A percentile compares a stretch with the other conserved stretches of the same genome.
These are phyloP conservation scores for Tolypocladium amazonense DNA, from an alignment of 2,329 filamentous ascomycete species.

Conservation along the genomic window DNA sequence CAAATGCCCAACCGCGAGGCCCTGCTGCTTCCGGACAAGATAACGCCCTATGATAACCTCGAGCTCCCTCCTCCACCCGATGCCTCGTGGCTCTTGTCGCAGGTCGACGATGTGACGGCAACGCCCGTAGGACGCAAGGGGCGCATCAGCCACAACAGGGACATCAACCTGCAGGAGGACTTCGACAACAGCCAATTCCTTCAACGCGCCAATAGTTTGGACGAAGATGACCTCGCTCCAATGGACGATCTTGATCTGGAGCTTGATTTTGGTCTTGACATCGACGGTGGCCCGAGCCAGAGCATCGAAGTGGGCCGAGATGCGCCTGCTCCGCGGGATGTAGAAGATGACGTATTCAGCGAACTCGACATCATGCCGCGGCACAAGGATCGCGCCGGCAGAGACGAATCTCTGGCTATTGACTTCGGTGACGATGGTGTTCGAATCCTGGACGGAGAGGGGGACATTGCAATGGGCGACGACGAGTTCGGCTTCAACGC, in stretches of 20 bases:
- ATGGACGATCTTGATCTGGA: conserved; percentile 61
- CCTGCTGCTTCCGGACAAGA: conserved; percentile 79
- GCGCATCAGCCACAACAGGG: conserved; percentile 47
- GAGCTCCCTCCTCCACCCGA: conserved; percentile 76
- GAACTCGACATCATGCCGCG: conserved; percentile 49
- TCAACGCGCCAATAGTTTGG: conserved; percentile 50
- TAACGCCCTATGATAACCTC: conserved; percentile 81
- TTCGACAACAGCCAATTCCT: conserved; percentile 72
- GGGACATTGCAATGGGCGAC: conserved; percentile 49
- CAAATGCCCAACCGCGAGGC: conserved; percentile 75
- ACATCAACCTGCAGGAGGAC: conserved; percentile 60
- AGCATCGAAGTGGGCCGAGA: conserved; percentile 89
- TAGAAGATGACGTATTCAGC: conserved; percentile 61
- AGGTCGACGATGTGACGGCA: conserved; percentile 53
- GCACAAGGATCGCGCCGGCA: conserved; percentile 45
- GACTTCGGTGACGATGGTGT: conserved; percentile 44
- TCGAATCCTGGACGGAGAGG: conserved; percentile 52
- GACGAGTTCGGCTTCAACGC: conserved; percentile 56
- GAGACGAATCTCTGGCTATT: conserved; percentile 43
- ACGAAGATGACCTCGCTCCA: conserved; percentile 45
- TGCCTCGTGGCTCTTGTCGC: conserved; percentile 71
- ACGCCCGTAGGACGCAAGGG: conserved; percentile 44
- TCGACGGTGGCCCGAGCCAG: conserved; percentile 54
- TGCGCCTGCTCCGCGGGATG: conserved; percentile 54
- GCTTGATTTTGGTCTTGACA: conserved; percentile 63